A percentile compares a stretch with the other conserved stretches of the same genome.
Conservation (phyloP, 208 protist species). For the Trypanosoma conorhini region DNA sequence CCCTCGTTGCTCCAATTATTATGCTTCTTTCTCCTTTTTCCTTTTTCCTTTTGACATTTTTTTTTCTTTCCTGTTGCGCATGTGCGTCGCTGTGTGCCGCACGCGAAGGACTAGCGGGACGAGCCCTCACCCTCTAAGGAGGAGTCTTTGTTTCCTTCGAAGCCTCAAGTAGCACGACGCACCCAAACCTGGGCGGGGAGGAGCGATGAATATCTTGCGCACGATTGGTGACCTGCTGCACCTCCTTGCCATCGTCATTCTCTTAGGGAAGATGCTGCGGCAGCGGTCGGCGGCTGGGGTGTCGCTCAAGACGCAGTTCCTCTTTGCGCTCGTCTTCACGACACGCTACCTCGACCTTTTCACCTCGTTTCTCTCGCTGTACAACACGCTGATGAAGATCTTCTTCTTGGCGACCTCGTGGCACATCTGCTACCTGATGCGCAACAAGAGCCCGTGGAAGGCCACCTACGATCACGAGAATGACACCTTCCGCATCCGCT, state of each 20-base stretch:
- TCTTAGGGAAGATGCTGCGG: conserved; percentile 94
- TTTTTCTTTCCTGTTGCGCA: background rate
- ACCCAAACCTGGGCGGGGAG: background rate
- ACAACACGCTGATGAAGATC: conserved; percentile 96
- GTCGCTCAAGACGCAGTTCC: conserved; percentile 94
- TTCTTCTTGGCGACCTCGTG: conserved; percentile 89
- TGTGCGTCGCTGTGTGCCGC: background rate
- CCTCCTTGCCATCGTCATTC: conserved; percentile 88
- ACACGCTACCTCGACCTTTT: conserved; percentile 96
- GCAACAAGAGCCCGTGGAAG: conserved; percentile 89
- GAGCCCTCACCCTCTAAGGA: background rate
- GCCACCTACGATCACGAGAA: conserved; percentile 89
- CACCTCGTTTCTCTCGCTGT: conserved; percentile 72
- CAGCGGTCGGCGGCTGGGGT: conserved; percentile 88
- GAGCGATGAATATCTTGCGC: conserved; percentile 88
- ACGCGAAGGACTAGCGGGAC: background rate
- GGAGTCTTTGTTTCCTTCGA: background rate
- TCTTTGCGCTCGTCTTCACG: conserved; percentile 93
- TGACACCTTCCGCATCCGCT: conserved; percentile 90
- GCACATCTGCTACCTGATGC: conserved; percentile 95
- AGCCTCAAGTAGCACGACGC: background rate
- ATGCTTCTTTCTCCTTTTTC: background rate
- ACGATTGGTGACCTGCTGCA: conserved; percentile 93
- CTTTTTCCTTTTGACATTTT: background rate
- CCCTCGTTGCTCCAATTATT: background rate